phyloP scores from a whole-genome alignment of 768 basidiomycete species.

The Cystobasidium onofrii region DNA sequence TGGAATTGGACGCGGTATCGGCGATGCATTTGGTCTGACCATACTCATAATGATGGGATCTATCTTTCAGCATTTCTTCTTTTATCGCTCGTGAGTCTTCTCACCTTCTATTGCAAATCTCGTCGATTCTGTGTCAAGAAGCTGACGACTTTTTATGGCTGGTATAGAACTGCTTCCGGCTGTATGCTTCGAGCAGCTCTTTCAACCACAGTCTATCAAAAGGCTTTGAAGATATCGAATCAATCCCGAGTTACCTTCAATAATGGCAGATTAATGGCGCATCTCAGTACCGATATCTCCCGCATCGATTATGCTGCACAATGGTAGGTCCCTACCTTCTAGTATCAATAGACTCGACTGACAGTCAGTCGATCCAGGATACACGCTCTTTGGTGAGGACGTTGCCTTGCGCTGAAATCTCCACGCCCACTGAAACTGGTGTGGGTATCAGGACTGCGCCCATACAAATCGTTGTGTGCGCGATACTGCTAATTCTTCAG shows the following conservation, averaged over 20 bases:
- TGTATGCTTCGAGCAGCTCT: conserved; percentile 74
- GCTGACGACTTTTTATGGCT: neutral
- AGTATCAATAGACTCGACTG: neutral
- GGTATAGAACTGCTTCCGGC: conserved; percentile 53
- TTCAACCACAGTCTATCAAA: conserved; percentile 75
- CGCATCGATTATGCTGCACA: conserved; percentile 71
- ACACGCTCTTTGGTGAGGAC: conserved; percentile 57
- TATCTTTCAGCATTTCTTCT: conserved; percentile 58
- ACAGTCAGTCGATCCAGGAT: conserved; percentile 47
- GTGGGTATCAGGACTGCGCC: conserved; percentile 6
- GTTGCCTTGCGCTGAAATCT: neutral
- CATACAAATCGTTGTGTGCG: conserved; percentile 67
- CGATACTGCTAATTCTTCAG: conserved; percentile 65
- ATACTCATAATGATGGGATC: conserved; percentile 62
- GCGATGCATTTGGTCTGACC: conserved; percentile 61
- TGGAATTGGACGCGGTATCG: conserved; percentile 54
- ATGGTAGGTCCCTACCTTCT: conserved; percentile 54
- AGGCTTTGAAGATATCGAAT: conserved; percentile 66
- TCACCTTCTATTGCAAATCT: too few species aligned
- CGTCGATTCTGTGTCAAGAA: too few species aligned
- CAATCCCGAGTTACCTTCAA: conserved; percentile 69
- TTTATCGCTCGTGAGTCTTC: conserved; percentile 58
- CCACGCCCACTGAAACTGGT: neutral
- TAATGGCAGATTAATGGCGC: conserved; percentile 83
- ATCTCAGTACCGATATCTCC: conserved; percentile 85